A percentile compares a stretch with the other conserved stretches of the same genome.
These are phyloP conservation scores for Termitomyces sp. DNA, from an alignment of 768 basidiomycete species.

Conservation along the genomic window DNA sequence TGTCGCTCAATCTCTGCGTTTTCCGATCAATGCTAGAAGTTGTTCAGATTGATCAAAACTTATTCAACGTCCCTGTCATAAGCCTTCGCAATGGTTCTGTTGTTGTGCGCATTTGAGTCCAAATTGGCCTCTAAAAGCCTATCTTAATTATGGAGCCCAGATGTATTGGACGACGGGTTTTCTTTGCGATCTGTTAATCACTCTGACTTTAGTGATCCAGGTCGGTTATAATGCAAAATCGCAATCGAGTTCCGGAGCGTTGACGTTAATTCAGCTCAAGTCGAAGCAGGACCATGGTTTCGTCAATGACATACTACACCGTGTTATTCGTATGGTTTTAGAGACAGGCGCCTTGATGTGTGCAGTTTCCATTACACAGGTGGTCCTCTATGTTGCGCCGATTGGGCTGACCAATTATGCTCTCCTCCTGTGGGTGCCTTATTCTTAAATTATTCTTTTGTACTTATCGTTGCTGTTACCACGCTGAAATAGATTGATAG, in stretches of 20 bases:
- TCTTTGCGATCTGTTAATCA: not conserved
- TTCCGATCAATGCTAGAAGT: not conserved
- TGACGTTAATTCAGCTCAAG: not conserved
- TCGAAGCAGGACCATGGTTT: not conserved
- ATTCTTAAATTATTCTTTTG: not conserved
- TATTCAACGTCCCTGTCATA: not conserved
- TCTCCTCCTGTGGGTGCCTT: not conserved
- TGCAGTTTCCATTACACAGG: not conserved
- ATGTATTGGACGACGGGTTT: not conserved
- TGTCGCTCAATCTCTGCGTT: not conserved
- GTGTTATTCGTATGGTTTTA: not conserved
- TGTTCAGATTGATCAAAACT: not conserved
- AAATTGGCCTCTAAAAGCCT: not conserved
- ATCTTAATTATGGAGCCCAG: not conserved
- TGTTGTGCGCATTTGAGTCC: not conserved
- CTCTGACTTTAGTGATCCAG: not conserved
- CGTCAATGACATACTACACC: not conserved
- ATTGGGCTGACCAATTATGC: not conserved
- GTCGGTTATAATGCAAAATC: not conserved
- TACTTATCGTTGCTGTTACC: not conserved
- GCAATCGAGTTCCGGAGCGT: not conserved
- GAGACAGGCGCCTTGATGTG: not conserved
- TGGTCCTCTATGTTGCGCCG: not conserved
- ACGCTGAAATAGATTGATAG: not conserved
- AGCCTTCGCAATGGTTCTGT: not conserved